Base-by-base conservation (phyloP, 108 stramenopile species). In the Pelagomonas calceolata region DNA sequence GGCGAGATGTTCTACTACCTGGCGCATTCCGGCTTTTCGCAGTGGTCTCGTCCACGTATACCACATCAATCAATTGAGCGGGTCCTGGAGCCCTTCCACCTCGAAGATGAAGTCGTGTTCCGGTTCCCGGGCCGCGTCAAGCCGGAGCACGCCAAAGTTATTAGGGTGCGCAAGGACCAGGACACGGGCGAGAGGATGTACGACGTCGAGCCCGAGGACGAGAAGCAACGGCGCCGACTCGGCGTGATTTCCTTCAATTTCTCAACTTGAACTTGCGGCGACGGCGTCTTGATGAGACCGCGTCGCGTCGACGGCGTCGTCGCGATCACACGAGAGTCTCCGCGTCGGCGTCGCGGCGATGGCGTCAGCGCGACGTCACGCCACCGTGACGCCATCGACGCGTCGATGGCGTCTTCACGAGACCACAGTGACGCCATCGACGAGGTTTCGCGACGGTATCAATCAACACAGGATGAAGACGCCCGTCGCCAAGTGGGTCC, bases 1-100 rank as follows among this genome's bases (percentile, higher is more conserved):
- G 71, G 66, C 30, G 71, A 72, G 39, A 67, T 67, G 5, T 72
- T 72, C 66, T 72, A 51, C 66, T 72, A 32, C 66, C 63, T 37
- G 34, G 64, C 60, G 29, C 18, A 7, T 30, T 0, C 4, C 37
- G 71, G 66, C 30, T 37, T 64, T 43, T 64, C 37, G 43, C 36
- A 43, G 39, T 72, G 71, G 71, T 14, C 32, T 4, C 12, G 29
- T 30, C 71, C 71, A 17, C 3, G 1, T 17, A 26, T 60, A 17
- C 14, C 51, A 3, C 1, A 16, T 1, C 21, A 26, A 3, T 4
- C 32, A 30, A 32, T 10, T 0, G 46, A 30, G 64, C 26, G 35
- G 43, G 16, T 32, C 16, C 64, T 36, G 31, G 71, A 39, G 29
- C 64, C 65, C 37, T 17, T 69, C 21, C 31, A 72, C 26, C 30